phyloP scores from a whole-genome alignment of 305 asterid species.

The Andrographis paniculata region DNA sequence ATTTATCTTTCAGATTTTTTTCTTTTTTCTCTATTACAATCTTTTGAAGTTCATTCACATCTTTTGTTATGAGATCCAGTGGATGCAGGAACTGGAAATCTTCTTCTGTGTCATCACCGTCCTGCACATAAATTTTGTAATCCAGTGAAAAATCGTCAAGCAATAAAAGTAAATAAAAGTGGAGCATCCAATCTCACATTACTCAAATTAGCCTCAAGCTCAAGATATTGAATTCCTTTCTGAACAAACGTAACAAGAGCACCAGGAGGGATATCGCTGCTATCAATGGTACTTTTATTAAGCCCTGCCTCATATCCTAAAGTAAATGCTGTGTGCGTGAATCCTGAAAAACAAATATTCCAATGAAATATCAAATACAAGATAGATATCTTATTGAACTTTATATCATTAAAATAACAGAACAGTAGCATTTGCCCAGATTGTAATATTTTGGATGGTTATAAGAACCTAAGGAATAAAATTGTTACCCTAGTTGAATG shows the following conservation, averaged over 20 bases:
- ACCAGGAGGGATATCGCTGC: conserved; percentile 90
- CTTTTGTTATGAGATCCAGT: conserved; percentile 81
- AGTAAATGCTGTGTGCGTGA: conserved; percentile 82
- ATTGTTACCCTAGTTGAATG: too few relatives aligned
- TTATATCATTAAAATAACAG: too few relatives aligned
- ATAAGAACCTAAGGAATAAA: too few relatives aligned
- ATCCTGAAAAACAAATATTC: conserved; percentile 46
- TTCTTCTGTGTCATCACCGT: conserved; percentile 70
- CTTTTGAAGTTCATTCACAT: conserved; percentile 25
- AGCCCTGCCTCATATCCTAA: conserved; percentile 93
- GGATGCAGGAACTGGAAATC: conserved; percentile 91
- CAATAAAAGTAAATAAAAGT: not conserved
- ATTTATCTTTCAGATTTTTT: conserved; percentile 45
- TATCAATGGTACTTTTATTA: conserved; percentile 68
- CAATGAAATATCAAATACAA: conserved; percentile 5
- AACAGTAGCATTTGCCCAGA: too few relatives aligned
- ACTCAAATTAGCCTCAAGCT: conserved; percentile 77
- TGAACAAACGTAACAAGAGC: conserved; percentile 72
- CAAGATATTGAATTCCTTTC: conserved; percentile 34
- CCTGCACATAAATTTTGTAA: conserved; percentile 44
- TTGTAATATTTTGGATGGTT: too few relatives aligned
- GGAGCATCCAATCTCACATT: conserved; percentile 37
- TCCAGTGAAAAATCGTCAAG: conserved; percentile 20
- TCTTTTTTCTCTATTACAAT: conserved; percentile 80
- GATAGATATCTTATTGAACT: not conserved